phyloP scores from a whole-genome alignment of 2,329 filamentous ascomycete genomes.

The Diaporthe longicolla region DNA sequence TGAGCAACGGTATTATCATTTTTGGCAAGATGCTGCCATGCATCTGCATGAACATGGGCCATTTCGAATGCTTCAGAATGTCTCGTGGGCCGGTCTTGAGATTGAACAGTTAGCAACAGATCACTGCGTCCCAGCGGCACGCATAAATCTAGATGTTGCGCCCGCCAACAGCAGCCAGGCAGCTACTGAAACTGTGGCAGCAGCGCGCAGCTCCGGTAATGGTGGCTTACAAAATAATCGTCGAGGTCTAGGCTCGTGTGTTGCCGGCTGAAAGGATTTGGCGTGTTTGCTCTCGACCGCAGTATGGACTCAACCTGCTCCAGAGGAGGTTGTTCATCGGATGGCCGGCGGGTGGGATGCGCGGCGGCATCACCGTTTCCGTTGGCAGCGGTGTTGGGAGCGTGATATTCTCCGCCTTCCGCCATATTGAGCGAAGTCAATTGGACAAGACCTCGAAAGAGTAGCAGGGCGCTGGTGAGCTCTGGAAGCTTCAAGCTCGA shows the following conservation, averaged over 20 bases:
- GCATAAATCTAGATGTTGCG: not conserved
- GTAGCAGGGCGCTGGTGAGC: not conserved
- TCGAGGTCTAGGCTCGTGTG: slow-evolving; percentile 57
- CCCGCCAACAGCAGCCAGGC: not conserved
- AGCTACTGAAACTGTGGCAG: not conserved
- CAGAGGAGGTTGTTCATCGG: slow-evolving; percentile 40
- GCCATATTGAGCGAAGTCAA: slow-evolving; percentile 35
- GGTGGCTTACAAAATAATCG: slow-evolving; percentile 59
- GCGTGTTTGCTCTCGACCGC: slow-evolving; percentile 47
- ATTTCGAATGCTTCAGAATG: slow-evolving; percentile 81
- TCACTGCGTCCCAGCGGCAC: not conserved
- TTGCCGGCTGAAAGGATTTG: slow-evolving; percentile 51
- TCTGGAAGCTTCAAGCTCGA: not conserved
- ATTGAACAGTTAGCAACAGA: not conserved
- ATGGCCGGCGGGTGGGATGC: slow-evolving; percentile 27
- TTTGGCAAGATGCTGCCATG: slow-evolving; percentile 81
- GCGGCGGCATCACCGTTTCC: slow-evolving; percentile 11
- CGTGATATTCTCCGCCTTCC: slow-evolving; percentile 40
- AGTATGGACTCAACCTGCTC: slow-evolving; percentile 47
- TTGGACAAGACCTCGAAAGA: not conserved
- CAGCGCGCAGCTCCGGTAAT: no score
- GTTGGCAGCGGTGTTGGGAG: slow-evolving; percentile 15
- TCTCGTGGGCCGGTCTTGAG: slow-evolving; percentile 72
- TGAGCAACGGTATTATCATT: slow-evolving; percentile 78
- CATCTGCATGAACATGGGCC: slow-evolving; percentile 82